Percentiles rank a stretch among this genome's conserved stretches.
phyloP scores from a whole-genome alignment of 2,329 filamentous ascomycete genomes.

The Escovopsis sp. region DNA sequence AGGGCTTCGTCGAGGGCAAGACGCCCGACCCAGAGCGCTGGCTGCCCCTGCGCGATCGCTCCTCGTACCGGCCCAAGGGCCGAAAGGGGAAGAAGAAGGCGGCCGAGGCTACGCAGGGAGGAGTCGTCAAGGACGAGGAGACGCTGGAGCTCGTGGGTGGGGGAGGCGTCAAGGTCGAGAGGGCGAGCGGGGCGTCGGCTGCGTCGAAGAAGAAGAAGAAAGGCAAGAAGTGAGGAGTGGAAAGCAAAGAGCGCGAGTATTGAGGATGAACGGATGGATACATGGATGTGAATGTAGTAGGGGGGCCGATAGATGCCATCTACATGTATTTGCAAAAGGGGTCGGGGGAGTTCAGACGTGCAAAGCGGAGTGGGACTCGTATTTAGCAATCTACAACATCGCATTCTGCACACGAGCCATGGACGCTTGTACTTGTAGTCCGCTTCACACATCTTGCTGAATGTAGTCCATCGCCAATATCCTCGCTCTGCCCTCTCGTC shows the following conservation, averaged over 20 bases:
- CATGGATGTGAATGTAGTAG: too few species aligned
- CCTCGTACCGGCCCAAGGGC: slow-evolving; percentile 76
- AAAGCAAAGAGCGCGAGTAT: background rate
- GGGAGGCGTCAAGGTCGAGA: slow-evolving; percentile 50
- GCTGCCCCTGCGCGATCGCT: slow-evolving; percentile 80
- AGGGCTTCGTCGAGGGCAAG: slow-evolving; percentile 62
- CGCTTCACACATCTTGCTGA: too few species aligned
- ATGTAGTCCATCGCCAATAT: too few species aligned
- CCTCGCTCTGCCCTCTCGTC: too few species aligned
- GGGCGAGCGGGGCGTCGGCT: slow-evolving; percentile 24
- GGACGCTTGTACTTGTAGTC: too few species aligned
- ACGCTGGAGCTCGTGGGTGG: slow-evolving; percentile 48
- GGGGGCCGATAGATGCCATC: too few species aligned
- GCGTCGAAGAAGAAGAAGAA: slow-evolving; percentile 37
- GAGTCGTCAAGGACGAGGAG: slow-evolving; percentile 59
- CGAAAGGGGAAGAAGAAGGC: slow-evolving; percentile 82
- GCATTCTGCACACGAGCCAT: too few species aligned
- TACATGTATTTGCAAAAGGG: too few species aligned
- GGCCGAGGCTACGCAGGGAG: slow-evolving; percentile 69
- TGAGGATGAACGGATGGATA: too few species aligned
- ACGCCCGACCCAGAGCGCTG: slow-evolving; percentile 81
- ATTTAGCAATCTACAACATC: too few species aligned
- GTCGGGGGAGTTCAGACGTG: too few species aligned
- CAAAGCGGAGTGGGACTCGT: too few species aligned
- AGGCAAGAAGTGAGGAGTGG: slow-evolving; percentile 31